Base-by-base conservation (phyloP, 805 yeast genomes). In the Scheffersomyces coipomensis region DNA sequence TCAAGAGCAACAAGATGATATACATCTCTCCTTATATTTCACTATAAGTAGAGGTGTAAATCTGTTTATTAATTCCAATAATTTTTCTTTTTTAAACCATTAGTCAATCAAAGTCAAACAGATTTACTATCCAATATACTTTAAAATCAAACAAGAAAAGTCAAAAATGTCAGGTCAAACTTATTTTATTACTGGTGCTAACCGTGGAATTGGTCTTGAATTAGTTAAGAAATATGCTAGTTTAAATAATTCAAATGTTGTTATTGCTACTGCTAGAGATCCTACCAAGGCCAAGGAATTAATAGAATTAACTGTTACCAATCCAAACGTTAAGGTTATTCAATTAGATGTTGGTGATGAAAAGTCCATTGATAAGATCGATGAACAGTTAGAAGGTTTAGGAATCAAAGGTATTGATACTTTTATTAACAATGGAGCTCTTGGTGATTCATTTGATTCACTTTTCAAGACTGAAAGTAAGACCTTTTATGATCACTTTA, bases 211-310 rank as follows among this genome's bases (percentile, higher is more conserved):
- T 34, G 76, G 76, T 7, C 55, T 55, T 13, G 56, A 52, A 1
- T 46, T 69, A 7, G 60, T 52, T 2, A 53, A 58, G 30, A 48
- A 49, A 27, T 44, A 66, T 17, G 46, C 57, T 23, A 18, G 15
- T 8, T 15, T 34, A 37, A 43, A 48, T 32, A 19, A 60, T 58
- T 30, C 47, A 51, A 34, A 53, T 53, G 34, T 66, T 55, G 51
- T 73, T 64, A 32, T 71, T 62, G 51, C 70, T 71, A 45, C 75
- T 52, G 45, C 62, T 53, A 31, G 73, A 67, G 23, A 59, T 47
- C 38, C 53, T 49, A 44, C 52, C 49, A 32, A 56, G 53, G 29
- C 62, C 51, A 40, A 44, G 48, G 47, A 35, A n/a, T 37, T 51
- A 30, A 19, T 19, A 11, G 31, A 17, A 2, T 42, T 47, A 22